Evolutionary conservation across 2,329 filamentous ascomycete genomes (phyloP).

Genomic region (Amylocarpus encephaloides): DNA sequence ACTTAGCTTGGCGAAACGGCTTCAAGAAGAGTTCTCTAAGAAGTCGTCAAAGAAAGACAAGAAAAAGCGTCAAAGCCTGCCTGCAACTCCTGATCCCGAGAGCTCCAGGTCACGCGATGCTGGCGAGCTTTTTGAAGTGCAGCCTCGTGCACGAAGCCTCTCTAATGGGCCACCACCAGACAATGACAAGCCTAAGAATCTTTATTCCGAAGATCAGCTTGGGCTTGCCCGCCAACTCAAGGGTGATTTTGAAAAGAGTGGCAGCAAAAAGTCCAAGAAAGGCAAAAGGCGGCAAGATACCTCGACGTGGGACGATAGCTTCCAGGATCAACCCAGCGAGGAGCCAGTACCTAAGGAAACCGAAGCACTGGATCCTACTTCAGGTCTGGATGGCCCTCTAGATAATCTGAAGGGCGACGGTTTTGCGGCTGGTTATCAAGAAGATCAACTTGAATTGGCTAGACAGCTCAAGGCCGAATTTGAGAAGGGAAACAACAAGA

Average conservation of each 20-base stretch:
- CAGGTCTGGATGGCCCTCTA: background rate
- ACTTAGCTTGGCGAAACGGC: constrained; percentile 24
- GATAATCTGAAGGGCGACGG: constrained; percentile 10
- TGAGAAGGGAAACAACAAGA: constrained; percentile 17
- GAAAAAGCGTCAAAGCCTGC: constrained; percentile 28
- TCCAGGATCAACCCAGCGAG: constrained; percentile 2
- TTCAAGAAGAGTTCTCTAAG: constrained; percentile 24
- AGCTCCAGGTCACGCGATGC: constrained; percentile 19
- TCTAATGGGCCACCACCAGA: constrained; percentile 19
- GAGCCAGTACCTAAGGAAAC: background rate
- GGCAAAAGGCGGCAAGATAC: constrained; percentile 21
- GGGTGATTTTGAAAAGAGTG: constrained; percentile 20
- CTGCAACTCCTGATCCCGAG: constrained; percentile 21
- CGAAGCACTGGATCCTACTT: background rate
- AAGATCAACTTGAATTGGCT: constrained; percentile 27
- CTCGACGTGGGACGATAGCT: constrained; percentile 12
- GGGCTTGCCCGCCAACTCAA: constrained; percentile 26
- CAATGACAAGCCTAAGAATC: constrained; percentile 13
- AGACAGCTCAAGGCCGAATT: constrained; percentile 25
- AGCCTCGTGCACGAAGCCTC: constrained; percentile 24
- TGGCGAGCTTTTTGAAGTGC: constrained; percentile 15
- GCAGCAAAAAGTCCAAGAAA: constrained; percentile 26
- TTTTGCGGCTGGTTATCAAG: constrained; percentile 18
- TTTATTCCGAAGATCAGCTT: constrained; percentile 26
- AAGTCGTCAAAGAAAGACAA: constrained; percentile 29